Evolutionary conservation across 352 stramenopile species (phyloP).

Genomic region (Thraustochytrium sp.): DNA sequence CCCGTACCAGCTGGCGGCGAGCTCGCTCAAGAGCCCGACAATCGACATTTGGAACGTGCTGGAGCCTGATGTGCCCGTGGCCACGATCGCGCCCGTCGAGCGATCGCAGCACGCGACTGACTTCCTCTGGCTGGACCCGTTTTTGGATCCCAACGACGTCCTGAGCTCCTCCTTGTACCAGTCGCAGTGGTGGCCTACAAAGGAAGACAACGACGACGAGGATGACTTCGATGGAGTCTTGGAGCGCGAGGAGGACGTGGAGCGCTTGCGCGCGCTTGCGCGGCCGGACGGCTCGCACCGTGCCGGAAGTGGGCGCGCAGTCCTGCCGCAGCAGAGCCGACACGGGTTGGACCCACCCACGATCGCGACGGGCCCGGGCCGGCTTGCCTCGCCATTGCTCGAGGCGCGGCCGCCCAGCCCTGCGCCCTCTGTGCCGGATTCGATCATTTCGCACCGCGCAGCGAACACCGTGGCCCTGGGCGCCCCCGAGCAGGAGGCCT

Average conservation of each 20-base stretch:
- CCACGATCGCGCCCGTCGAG: neutral
- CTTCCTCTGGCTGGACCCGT: conserved; percentile 28
- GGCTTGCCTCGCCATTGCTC: neutral
- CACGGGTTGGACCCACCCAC: neutral
- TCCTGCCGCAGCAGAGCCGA: neutral
- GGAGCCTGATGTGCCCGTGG: neutral
- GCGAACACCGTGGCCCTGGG: neutral
- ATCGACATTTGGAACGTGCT: neutral
- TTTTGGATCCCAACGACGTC: neutral
- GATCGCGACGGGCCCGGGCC: neutral
- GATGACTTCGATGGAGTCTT: neutral
- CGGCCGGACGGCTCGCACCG: too few species aligned
- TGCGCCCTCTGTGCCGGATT: neutral
- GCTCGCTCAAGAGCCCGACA: neutral
- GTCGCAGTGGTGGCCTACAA: neutral
- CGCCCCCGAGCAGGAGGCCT: neutral
- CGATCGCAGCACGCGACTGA: neutral
- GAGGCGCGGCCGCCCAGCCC: neutral
- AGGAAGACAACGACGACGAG: neutral
- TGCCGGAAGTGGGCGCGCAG: too few species aligned
- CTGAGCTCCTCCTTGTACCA: neutral
- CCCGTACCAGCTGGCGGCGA: conserved; percentile 10
- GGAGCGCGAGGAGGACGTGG: neutral
- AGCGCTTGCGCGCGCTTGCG: neutral
- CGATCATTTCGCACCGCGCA: neutral